Evolutionary conservation across 768 basidiomycete genomes (phyloP), one percentile per base, ranked within the genome.

Genomic region (Rickenella mellea): DNA sequence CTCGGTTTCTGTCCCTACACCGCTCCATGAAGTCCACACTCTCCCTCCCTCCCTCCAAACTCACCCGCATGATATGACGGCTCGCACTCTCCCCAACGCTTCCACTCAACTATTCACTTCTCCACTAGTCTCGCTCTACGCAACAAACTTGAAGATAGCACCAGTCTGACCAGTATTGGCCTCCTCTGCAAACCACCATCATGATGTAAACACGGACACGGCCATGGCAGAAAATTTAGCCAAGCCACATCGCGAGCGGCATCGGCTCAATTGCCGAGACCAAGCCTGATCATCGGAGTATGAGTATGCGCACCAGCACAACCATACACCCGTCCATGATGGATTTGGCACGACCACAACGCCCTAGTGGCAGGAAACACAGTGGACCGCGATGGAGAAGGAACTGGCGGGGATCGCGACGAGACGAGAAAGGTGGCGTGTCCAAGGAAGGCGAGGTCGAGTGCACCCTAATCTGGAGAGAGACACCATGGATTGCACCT

Each of bases 71-170:
- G 63, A 0, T 65, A 70, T n/a, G 71, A 71, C 33, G 66, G 62
- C 27, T 62, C 63, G 86, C 86, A 0, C 84, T 87, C 0, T 89
- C 86, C 0, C 87, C 86, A 1, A 87, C 86, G 0, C 67, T 85
- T 8, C 84, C 70, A 67, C 12, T 83, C 81, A 2, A 76, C 76
- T 0, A 69, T 74, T 0, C 86, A 81, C 45, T 40, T 47, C 17
- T 59, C 58, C 1, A 71, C 74, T 2, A 64, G 78, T 6, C 62
- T 76, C 3, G 68, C 70, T 3, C 55, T 90, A 36, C 76, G 87
- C 27, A 88, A 87, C 52, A 69, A 72, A 29, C 85, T 83, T 0
- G 72, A 81, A 17, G 70, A 71, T 26, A 65, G 60, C 25, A 66
- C 61, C 22, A 82, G 75, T n/a, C 46, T 67, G 14, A 61, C 70